Evolutionary conservation across 1,284 basidiomycete genomes (phyloP), one percentile per base, ranked within the genome.

Genomic region (Sporisorium sorghi): DNA sequence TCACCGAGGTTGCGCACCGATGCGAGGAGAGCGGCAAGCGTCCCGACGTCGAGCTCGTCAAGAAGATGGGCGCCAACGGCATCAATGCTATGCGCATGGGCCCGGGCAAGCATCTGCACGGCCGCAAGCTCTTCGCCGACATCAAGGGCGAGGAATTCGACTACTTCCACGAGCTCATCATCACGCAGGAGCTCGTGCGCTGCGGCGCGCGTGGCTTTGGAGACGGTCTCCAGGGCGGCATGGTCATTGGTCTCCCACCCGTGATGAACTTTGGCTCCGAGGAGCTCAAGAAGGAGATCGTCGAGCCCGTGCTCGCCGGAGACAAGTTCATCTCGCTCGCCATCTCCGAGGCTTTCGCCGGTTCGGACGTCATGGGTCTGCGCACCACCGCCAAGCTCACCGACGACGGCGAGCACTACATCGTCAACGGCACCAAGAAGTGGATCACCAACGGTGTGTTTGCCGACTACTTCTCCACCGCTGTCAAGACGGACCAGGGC

Each of bases 381-480:
- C 68, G 90, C 83, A 94, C 92, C 10, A 91, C 90, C 5, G 95
- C 95, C 10, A 89, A 87, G 49, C 92, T 94, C 85, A 90, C 88
- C 37, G 89, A 91, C 65, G 93, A 95, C 80, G 93, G 93, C 37
- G 86, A 92, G 75, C 84, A 84, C 73, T 88, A 86, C 83, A 78
- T 84, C 56, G 77, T 84, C 64, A 81, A 83, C 63, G 83, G 83
- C 44, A 83, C 83, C 64, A 84, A 84, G 65, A 83, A 84, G 90
- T 97, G 94, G 94, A 97, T 97, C 80, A 95, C 94, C 47, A 97
- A 94, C 78, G 93, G 92, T 51, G 86, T 85, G n/a, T 84, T 83
- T 51, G 81, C 85, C 44, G 85, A 86, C 78, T 87, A 86, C 86
- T 92, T 91, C 56, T 82, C 82, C 35, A 84, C 83, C 21, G 82